Evolutionary conservation across 495 filamentous ascomycete genomes (phyloP), one percentile per base, ranked within the genome.

Genomic region (Penicillium longicatenatum): DNA sequence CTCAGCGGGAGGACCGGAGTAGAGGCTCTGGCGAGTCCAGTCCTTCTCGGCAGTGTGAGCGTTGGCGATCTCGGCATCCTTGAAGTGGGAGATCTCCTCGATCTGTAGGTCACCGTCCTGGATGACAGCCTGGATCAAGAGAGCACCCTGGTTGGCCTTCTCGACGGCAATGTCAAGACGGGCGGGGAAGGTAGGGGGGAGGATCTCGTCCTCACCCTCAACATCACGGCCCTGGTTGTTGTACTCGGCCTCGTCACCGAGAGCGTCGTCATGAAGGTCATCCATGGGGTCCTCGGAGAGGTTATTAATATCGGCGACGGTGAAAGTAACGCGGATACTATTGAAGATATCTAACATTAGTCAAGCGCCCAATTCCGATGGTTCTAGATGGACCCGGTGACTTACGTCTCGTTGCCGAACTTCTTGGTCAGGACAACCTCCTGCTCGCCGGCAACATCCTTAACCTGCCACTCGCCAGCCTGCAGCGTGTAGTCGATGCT

Each of bases 261-360:
- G 73, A 52, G 71, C 70, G 52, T 64, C 68, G 45, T 79, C 61
- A 63, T 72, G 73, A 57, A 78, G 79, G 37, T 86, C 77, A 21
- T 82, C 77, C 63, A 65, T 61, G 9, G 62, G 58, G 59, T 89
- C 80, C 52, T 85, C 76, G 53, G 88, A 83, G 65, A 88, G 77
- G 77, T 83, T 84, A 75, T 89, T 86, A 45, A 99, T 82, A 71
- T 97, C 95, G 62, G 90, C 86, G 69, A 97, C 92, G 61, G 92
- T 94, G 82, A 98, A 98, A 60, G 86, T 86, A 60, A 98, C 84
- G 55, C 86, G 87, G 79, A 99, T 96, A 61, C 91, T 96, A 47
- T 41, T 20, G 4, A 59, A 55, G 31, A 21, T 52, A 50, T 20
- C 22, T 8, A 30, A 22, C 17, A 22, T 70, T 45, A 71, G 53